A percentile compares a stretch with the other conserved stretches of the same genome.
Evolutionary conservation across 2,329 filamentous ascomycete species (phyloP).

Genomic region (Dactylellina drechsleri): DNA sequence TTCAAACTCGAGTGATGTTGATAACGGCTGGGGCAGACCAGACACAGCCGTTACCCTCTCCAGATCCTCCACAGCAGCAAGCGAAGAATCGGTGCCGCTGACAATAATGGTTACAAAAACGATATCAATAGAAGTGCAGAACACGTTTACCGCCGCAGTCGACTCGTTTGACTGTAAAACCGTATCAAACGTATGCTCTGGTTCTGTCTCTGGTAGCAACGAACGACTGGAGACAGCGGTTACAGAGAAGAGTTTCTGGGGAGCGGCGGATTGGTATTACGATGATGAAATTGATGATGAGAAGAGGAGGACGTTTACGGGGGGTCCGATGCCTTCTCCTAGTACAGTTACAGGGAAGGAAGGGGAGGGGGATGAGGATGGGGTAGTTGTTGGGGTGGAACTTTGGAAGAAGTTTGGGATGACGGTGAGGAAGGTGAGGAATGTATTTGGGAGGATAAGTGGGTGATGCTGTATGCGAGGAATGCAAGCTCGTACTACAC

Average conservation of each 20-base stretch:
- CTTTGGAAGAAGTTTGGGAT: conserved; percentile 47
- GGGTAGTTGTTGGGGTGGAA: conserved; percentile 21
- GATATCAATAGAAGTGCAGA: conserved; percentile 30
- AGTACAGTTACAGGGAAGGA: neutral
- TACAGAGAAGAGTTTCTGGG: conserved; percentile 28
- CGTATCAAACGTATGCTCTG: conserved; percentile 13
- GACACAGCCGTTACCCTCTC: conserved; percentile 22
- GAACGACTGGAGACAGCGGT: conserved; percentile 7
- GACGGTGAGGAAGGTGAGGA: conserved; percentile 45
- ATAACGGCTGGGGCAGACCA: conserved; percentile 9
- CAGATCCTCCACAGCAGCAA: conserved; percentile 14
- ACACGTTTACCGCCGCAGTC: conserved; percentile 7
- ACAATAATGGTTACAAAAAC: conserved; percentile 48
- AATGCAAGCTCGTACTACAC: neutral
- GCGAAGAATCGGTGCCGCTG: conserved; percentile 28
- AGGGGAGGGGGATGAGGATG: conserved; percentile 5
- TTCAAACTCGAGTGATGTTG: too few relatives aligned
- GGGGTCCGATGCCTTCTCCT: neutral
- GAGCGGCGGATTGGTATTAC: conserved; percentile 7
- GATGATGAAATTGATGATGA: conserved; percentile 17
- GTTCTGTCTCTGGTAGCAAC: conserved; percentile 1
- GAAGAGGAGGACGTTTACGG: conserved; percentile 6
- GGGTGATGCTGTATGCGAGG: neutral
- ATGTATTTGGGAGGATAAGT: conserved; percentile 32
- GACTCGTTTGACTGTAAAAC: conserved; percentile 33